A percentile compares a stretch with the other conserved stretches of the same genome.
phyloP scores from a whole-genome alignment of 768 basidiomycete genomes.

The Boletus rex-veris region DNA sequence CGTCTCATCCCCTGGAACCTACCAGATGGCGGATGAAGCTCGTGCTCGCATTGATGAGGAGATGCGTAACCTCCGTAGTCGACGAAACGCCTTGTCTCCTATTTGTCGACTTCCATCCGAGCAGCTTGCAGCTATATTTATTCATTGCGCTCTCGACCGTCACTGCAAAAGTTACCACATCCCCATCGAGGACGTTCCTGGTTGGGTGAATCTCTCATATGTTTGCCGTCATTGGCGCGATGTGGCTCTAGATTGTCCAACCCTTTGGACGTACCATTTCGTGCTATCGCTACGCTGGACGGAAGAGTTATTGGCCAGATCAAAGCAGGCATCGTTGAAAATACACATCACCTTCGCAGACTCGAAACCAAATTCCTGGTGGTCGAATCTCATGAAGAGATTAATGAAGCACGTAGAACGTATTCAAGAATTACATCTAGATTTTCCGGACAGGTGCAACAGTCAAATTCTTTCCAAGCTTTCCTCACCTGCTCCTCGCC shows the following conservation, averaged over 20 bases:
- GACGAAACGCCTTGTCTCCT: constrained; percentile 5
- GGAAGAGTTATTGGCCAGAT: constrained; percentile 41
- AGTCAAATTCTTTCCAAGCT: not conserved
- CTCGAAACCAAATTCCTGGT: not conserved
- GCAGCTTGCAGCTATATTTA: constrained; percentile 13
- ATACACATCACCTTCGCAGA: not conserved
- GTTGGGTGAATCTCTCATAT: constrained; percentile 9
- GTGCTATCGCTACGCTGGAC: constrained; percentile 34
- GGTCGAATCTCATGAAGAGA: not conserved
- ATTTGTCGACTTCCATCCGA: constrained; percentile 16
- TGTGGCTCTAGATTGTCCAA: constrained; percentile 38
- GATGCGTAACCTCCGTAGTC: not conserved
- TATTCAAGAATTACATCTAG: not conserved
- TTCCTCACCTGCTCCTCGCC: not conserved
- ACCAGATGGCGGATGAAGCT: not conserved
- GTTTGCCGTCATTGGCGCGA: constrained; percentile 37
- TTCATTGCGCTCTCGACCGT: not conserved
- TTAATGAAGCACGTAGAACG: not conserved
- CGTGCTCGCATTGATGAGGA: not conserved
- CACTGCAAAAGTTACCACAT: not conserved
- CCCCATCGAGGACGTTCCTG: not conserved
- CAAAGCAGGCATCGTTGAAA: constrained; percentile 35
- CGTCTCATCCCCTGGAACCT: too few species aligned
- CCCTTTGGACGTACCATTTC: constrained; percentile 37
- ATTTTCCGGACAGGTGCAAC: too few species aligned